Percentiles rank a stretch among this genome's conserved stretches.
phyloP scores from a whole-genome alignment of 2,329 filamentous ascomycete genomes.

The Metarhizium guizhouense region DNA sequence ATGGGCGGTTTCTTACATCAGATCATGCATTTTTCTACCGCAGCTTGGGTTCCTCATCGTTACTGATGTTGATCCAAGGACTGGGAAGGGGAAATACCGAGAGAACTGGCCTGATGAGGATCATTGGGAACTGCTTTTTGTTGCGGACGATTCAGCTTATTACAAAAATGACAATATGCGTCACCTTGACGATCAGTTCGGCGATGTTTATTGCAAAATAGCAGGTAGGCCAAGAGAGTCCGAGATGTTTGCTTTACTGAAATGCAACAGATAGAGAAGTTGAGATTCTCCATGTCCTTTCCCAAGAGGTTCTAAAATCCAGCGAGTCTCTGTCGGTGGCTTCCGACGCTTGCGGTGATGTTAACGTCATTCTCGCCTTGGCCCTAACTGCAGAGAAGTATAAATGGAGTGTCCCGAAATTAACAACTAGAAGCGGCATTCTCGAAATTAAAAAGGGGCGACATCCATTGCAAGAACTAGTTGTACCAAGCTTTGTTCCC shows the following conservation, averaged over 20 bases:
- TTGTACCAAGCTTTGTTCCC: conserved; percentile 69
- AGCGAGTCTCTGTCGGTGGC: conserved; percentile 56
- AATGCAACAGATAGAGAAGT: conserved; percentile 65
- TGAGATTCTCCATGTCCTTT: conserved; percentile 72
- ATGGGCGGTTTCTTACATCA: conserved; percentile 41
- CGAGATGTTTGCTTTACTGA: conserved; percentile 12
- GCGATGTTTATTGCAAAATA: conserved; percentile 78
- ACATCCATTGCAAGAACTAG: conserved; percentile 79
- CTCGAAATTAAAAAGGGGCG: conserved; percentile 63
- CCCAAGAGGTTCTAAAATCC: conserved; percentile 59
- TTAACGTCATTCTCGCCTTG: conserved; percentile 78
- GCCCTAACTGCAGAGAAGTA: conserved; percentile 69
- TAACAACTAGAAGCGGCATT: conserved; percentile 63
- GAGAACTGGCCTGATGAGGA: conserved; percentile 48
- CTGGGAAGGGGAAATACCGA: conserved; percentile 52
- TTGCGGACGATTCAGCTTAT: conserved; percentile 61
- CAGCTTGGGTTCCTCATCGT: conserved; percentile 85
- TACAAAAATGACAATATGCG: conserved; percentile 81
- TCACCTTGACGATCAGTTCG: conserved; percentile 71
- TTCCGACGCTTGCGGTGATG: conserved; percentile 77
- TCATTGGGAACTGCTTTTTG: conserved; percentile 71
- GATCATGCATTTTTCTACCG: conserved; percentile 82
- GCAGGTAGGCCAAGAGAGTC: conserved; percentile 47
- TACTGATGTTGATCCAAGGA: conserved; percentile 44
- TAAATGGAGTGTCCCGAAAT: conserved; percentile 57